phyloP scores from a whole-genome alignment of 805 yeast species.

The Osmozyma mogii region DNA sequence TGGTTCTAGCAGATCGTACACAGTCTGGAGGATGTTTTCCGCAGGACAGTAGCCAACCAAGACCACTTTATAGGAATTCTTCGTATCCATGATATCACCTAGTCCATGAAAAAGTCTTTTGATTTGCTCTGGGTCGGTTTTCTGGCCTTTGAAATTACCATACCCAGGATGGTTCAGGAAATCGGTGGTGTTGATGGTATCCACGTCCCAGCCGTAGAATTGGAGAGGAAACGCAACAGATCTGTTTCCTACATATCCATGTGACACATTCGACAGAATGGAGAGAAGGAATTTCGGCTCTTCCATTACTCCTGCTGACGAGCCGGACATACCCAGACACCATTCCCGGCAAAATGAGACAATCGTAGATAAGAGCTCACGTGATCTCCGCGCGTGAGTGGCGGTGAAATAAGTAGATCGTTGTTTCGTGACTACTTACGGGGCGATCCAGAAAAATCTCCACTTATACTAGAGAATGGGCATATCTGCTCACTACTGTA shows the following conservation, averaged over 20 bases:
- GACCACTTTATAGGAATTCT: slow-evolving; percentile 47
- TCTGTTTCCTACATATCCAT: slow-evolving; percentile 14
- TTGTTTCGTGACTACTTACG: too few species aligned
- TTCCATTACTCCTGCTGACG: too few species aligned
- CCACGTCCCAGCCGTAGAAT: slow-evolving; percentile 14
- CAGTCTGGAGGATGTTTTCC: slow-evolving; percentile 43
- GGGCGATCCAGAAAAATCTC: too few species aligned
- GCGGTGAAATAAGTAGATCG: too few species aligned
- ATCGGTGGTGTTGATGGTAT: slow-evolving; percentile 12
- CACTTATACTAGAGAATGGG: too few species aligned
- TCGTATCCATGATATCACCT: slow-evolving; percentile 32
- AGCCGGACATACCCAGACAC: too few species aligned
- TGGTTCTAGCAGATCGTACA: slow-evolving; percentile 35
- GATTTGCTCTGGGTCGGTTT: slow-evolving; percentile 36
- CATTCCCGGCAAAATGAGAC: too few species aligned
- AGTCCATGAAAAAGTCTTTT: slow-evolving; percentile 50
- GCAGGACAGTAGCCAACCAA: slow-evolving; percentile 77
- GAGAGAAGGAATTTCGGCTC: slow-evolving; percentile 5
- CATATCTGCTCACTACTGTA: too few species aligned
- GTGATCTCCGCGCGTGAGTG: too few species aligned
- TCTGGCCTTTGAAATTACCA: slow-evolving; percentile 18
- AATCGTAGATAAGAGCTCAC: too few species aligned
- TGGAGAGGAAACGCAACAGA: slow-evolving; percentile 13
- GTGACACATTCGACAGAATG: slow-evolving; percentile 14
- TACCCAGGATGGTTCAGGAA: slow-evolving; percentile 15